Conservation (phyloP, 2,329 filamentous ascomycete genomes). For the Basipetospora chlamydospora region DNA sequence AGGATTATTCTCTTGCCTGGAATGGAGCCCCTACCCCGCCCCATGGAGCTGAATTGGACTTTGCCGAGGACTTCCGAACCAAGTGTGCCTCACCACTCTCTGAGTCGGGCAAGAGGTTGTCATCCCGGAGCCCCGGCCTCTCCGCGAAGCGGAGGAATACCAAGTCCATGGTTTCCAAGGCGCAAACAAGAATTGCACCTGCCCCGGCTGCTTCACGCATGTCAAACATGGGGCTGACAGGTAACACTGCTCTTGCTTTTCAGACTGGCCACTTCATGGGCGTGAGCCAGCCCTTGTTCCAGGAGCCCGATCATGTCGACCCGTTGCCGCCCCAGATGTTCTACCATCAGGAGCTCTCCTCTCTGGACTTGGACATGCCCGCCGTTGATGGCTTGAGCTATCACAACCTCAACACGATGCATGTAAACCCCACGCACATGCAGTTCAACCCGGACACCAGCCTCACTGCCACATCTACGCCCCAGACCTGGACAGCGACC, state of each 20-base stretch:
- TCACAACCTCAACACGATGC: conserved; percentile 28
- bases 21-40: conserved; percentile 5
- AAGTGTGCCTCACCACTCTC: conserved; percentile 26
- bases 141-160: conserved; percentile 4
- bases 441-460: conserved; percentile 36
- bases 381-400: conserved; percentile 23
- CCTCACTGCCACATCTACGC: conserved; percentile 33
- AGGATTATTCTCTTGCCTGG: conserved; percentile 6
- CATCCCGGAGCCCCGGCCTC: conserved; percentile 1
- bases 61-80: conserved; percentile 29
- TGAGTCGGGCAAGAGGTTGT: conserved; percentile 5
- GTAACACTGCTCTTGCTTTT: conserved; percentile 31
- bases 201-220: conserved; percentile 25
- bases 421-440: conserved; percentile 43
- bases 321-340: conserved; percentile 34
- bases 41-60: conserved; percentile 24
- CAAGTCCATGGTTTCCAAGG: conserved; percentile 2
- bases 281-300: conserved; percentile 35
- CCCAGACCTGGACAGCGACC: conserved; percentile 25
- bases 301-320: conserved; percentile 30
- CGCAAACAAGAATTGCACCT: conserved; percentile 16
- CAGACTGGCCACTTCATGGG: conserved; percentile 27
- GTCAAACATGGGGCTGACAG: conserved; percentile 37
- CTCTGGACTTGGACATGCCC: conserved; percentile 28
- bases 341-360: conserved; percentile 29